Evolutionary conservation across 192 early-diverging fungal species (phyloP).

Genomic region (Coemansia interrupta): DNA sequence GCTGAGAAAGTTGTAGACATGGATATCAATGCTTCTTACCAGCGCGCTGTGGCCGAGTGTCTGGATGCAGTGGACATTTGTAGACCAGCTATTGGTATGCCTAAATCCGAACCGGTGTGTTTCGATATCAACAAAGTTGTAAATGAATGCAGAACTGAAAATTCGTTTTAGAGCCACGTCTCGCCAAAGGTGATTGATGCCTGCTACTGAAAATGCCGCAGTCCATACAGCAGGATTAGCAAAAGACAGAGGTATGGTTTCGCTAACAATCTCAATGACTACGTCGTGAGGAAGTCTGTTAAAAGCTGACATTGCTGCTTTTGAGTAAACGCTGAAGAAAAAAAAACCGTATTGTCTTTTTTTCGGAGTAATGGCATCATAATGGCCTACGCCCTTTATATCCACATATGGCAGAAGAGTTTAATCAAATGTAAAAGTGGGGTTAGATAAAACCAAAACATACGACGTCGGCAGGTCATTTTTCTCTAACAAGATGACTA

Average conservation of each 20-base stretch:
- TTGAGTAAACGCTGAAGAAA: neutral
- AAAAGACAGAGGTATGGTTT: neutral
- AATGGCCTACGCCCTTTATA: neutral
- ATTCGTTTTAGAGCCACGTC: neutral
- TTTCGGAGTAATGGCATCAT: neutral
- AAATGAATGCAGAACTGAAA: neutral
- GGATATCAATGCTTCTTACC: too few relatives aligned
- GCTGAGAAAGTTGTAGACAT: too few relatives aligned
- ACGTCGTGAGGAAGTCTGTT: neutral
- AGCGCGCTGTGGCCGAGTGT: too few relatives aligned
- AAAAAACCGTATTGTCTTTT: neutral
- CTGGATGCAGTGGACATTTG: too few relatives aligned
- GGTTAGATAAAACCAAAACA: neutral
- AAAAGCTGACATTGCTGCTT: neutral
- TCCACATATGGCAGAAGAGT: neutral
- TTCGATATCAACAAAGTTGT: neutral
- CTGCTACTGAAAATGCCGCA: too few relatives aligned
- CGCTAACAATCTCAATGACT: neutral
- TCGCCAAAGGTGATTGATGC: too few relatives aligned
- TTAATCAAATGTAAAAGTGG: neutral
- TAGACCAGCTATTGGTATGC: too few relatives aligned
- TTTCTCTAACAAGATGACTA: neutral
- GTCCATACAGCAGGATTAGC: too few relatives aligned
- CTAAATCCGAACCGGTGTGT: too few relatives aligned
- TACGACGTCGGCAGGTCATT: neutral